phyloP scores from a whole-genome alignment of 129 eudicot genomes.

The Apium graveolens region DNA sequence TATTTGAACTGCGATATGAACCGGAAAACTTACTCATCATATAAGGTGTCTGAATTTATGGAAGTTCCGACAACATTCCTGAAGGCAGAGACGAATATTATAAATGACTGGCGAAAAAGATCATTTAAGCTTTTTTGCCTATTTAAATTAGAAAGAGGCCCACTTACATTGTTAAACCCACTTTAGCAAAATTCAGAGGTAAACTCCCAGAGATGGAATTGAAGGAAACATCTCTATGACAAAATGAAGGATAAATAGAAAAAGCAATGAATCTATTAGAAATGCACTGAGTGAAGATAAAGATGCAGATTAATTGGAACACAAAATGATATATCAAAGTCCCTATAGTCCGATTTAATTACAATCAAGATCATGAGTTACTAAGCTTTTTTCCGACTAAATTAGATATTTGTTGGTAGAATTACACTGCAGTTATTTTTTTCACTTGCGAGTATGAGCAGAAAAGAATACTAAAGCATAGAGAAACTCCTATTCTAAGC shows the following conservation, averaged over 20 bases:
- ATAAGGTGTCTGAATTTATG: constrained; percentile 35
- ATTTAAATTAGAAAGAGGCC: background rate
- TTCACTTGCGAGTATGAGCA: too few relatives aligned
- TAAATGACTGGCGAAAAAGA: background rate
- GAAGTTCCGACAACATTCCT: constrained; percentile 64
- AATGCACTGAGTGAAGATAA: background rate
- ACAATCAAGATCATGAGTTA: too few relatives aligned
- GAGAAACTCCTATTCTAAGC: too few relatives aligned
- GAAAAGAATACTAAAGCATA: too few relatives aligned
- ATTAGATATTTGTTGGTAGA: too few relatives aligned
- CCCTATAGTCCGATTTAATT: too few relatives aligned
- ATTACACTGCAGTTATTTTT: too few relatives aligned
- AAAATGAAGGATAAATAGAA: constrained; percentile 3
- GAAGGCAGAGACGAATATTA: background rate
- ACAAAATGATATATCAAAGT: too few relatives aligned
- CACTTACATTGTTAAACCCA: constrained; percentile 42
- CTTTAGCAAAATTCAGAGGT: constrained; percentile 33
- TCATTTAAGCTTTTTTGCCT: background rate
- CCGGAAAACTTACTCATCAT: constrained; percentile 33
- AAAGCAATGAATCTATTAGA: background rate
- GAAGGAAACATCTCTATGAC: constrained; percentile 58
- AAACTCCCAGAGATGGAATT: constrained; percentile 58
- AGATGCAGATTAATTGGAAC: too few relatives aligned
- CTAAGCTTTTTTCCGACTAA: too few relatives aligned
- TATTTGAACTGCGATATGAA: background rate